Evolutionary conservation across 2,329 filamentous ascomycete genomes (phyloP).

Genomic region (Neoscytalidium dimidiatum): DNA sequence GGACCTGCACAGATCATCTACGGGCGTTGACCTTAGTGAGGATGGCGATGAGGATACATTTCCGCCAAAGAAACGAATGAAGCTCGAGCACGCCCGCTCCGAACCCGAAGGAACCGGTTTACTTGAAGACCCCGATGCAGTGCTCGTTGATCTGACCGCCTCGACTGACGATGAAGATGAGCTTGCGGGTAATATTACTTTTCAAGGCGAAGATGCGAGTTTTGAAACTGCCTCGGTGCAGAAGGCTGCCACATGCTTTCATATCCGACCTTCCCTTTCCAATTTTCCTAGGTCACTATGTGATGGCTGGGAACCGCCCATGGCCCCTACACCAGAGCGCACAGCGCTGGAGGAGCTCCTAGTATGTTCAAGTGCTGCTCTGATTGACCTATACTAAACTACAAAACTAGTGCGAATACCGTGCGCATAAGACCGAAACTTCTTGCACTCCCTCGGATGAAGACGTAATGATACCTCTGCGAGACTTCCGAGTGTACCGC

Average conservation of each 20-base stretch:
- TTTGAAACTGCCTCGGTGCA: neutral
- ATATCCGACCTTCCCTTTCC: neutral
- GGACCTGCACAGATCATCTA: neutral
- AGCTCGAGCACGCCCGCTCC: neutral
- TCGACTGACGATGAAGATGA: neutral
- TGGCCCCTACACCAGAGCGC: neutral
- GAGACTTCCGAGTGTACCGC: slow-evolving; percentile 7
- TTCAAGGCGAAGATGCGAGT: too few relatives aligned
- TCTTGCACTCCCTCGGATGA: neutral
- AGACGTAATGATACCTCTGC: neutral
- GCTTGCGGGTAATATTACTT: too few relatives aligned
- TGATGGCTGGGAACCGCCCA: neutral
- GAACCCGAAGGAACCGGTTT: neutral
- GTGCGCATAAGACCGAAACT: neutral
- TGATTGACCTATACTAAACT: neutral
- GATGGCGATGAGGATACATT: neutral
- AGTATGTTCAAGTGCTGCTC: neutral
- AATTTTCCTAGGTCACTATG: neutral
- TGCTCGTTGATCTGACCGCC: neutral
- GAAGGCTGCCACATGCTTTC: neutral
- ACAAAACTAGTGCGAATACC: neutral
- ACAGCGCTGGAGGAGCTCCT: neutral
- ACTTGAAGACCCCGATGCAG: too few relatives aligned
- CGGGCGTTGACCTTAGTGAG: neutral
- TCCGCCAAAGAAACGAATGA: neutral